These are phyloP conservation scores for Emmonsiellopsis sp. DNA, from an alignment of 2,329 filamentous ascomycete species.

Conservation along the genomic window DNA sequence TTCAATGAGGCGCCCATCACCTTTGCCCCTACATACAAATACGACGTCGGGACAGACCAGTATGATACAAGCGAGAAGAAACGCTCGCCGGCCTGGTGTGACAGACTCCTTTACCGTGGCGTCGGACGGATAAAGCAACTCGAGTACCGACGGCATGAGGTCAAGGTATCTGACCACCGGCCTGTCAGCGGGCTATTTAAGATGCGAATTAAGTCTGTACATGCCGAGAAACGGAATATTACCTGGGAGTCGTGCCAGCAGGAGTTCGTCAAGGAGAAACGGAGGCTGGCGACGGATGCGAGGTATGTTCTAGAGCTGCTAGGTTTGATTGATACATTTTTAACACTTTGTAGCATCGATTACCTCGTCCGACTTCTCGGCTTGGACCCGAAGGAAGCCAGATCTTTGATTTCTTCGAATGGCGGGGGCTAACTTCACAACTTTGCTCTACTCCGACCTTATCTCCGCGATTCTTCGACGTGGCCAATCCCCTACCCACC, in stretches of 20 bases:
- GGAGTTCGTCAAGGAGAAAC: conserved; percentile 63
- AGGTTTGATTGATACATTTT: background rate
- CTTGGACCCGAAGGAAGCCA: conserved; percentile 44
- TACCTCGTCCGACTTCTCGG: conserved; percentile 57
- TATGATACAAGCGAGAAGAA: conserved; percentile 96
- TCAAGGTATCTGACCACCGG: conserved; percentile 82
- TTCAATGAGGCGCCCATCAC: conserved; percentile 87
- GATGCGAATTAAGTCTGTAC: conserved; percentile 74
- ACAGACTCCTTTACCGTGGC: conserved; percentile 79
- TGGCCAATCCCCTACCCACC: background rate
- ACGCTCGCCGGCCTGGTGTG: conserved; percentile 90
- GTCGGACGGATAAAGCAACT: conserved; percentile 73
- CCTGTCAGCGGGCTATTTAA: conserved; percentile 81
- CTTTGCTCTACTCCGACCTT: background rate
- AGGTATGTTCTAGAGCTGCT: conserved; percentile 52
- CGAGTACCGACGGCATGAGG: conserved; percentile 82
- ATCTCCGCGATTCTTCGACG: background rate
- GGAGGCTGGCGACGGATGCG: conserved; percentile 58
- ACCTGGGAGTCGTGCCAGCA: conserved; percentile 66
- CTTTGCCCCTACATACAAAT: conserved; percentile 96
- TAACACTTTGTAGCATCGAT: conserved; percentile 42
- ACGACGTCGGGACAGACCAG: conserved; percentile 87
- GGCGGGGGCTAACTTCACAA: conserved; percentile 1
- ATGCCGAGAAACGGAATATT: conserved; percentile 52
- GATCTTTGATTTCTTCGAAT: conserved; percentile 28